Evolutionary conservation across 352 stramenopile species (phyloP), one percentile per base, ranked within the genome.

Genomic region (Phytophthora vignae): DNA sequence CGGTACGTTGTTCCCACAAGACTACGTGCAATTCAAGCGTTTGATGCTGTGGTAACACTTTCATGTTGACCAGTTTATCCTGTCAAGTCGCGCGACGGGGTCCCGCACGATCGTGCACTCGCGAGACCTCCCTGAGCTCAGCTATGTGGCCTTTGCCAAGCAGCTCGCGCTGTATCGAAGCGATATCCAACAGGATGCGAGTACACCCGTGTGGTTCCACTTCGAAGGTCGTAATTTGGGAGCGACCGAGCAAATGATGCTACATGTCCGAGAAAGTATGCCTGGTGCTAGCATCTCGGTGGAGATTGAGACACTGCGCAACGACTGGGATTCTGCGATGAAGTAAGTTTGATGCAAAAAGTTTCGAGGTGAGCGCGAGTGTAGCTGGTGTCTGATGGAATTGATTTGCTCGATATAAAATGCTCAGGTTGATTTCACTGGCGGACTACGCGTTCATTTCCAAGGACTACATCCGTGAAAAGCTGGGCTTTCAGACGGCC

Each of bases 391-490:
- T n/a, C n/a, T n/a, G n/a, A n/a, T n/a, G n/a, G n/a, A n/a, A n/a
- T n/a, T n/a, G n/a, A n/a, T n/a, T n/a, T n/a, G n/a, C n/a, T n/a
- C n/a, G n/a, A n/a, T n/a, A n/a, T n/a, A n/a, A n/a, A n/a, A n/a
- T n/a, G n/a, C n/a, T n/a, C n/a, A n/a, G 85, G 55, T 21, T 93
- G 8, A 68, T 77, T 31, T 60, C 64, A 17, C 19, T 74, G 4
- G 74, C 57, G 4, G 70, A 90, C 56, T 78, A 83, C 46, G 74
- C 67, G 11, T 91, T 93, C 59, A 63, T 87, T 8, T 93, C 83
- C 15, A 93, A 93, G 52, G 83, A 93, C 33, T 93, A 91, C 60
- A 64, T 91, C n/a, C 76, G 74, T 38, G 71, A 90, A 50, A 90
- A 90, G 46, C 74, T 93, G 27, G 33, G 44, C 1, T 77, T 87